These are phyloP conservation scores for Diaporthe ampelina DNA, from an alignment of 2,329 filamentous ascomycete species.

Conservation along the genomic window DNA sequence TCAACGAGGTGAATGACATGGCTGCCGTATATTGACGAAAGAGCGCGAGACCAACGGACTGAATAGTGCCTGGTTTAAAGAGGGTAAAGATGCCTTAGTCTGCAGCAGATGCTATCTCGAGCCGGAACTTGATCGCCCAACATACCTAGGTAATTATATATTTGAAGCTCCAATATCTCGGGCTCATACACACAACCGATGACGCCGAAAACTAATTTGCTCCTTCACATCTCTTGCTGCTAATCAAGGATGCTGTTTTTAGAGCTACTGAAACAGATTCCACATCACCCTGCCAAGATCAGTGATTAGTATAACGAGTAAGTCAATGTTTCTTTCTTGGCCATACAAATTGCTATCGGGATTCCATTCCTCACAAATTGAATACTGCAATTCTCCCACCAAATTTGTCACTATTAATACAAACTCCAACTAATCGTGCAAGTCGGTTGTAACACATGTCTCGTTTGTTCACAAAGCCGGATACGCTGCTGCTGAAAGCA, in stretches of 20 bases:
- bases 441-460: not conserved
- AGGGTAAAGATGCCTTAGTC: not conserved
- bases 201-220: not conserved
- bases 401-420: not conserved
- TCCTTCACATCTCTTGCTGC: not conserved
- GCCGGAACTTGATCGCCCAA: not conserved
- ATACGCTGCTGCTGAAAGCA: not conserved
- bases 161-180: not conserved
- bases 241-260: constrained; percentile 4
- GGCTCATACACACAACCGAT: not conserved
- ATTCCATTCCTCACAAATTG: not conserved
- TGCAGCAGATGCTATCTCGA: not conserved
- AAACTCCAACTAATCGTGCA: not conserved
- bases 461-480: not conserved
- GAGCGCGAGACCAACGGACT: not conserved
- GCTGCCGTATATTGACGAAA: not conserved
- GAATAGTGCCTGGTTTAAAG: not conserved
- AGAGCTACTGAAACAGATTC: constrained; percentile 4
- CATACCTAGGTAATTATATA: constrained; percentile 1
- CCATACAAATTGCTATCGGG: not conserved
- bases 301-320: constrained; percentile 10
- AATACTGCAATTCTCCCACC: not conserved
- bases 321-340: constrained; percentile 7
- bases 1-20: not conserved
- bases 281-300: constrained; percentile 8